Percentiles rank a stretch among this genome's conserved stretches.
Conservation (phyloP, 495 filamentous ascomycete species). For the Neohortaea acidophila region DNA sequence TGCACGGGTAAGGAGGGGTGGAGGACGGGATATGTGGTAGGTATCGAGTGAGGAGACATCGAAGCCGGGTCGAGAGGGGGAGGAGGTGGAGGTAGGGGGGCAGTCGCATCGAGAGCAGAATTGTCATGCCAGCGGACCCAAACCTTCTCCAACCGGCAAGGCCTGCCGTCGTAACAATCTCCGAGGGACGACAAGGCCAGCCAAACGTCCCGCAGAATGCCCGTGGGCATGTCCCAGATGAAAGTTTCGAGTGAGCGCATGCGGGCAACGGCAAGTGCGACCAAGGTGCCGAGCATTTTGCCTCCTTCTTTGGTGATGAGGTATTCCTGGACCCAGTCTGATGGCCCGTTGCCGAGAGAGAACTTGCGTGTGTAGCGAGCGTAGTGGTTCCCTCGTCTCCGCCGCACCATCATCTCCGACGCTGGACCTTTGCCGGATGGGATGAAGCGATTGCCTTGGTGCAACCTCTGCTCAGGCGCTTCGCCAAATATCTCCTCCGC, state of each 20-base stretch:
- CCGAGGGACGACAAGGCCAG: constrained; percentile 63
- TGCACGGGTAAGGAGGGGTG: constrained; percentile 22
- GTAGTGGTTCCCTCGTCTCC: constrained; percentile 59
- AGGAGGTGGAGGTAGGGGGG: constrained; percentile 23
- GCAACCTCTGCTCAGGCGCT: constrained; percentile 24
- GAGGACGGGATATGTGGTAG: constrained; percentile 9
- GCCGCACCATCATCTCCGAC: constrained; percentile 19
- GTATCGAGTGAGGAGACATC: constrained; percentile 15
- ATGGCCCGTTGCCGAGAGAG: constrained; percentile 75
- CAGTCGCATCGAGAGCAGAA: constrained; percentile 27
- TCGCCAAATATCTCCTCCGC: constrained; percentile 54
- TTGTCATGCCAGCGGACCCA: constrained; percentile 92
- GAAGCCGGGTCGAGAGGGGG: constrained; percentile 14
- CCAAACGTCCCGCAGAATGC: constrained; percentile 76
- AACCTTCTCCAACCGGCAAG: constrained; percentile 58
- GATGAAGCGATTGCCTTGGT: constrained; percentile 6
- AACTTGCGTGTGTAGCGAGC: constrained; percentile 78
- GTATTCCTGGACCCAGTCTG: constrained; percentile 75
- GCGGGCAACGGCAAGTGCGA: constrained; percentile 67
- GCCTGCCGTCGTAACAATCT: constrained; percentile 40
- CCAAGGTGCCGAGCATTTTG: constrained; percentile 84
- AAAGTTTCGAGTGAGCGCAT: constrained; percentile 88
- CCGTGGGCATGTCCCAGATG: constrained; percentile 93
- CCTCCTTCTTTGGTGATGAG: constrained; percentile 76
- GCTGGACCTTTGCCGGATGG: constrained; percentile 7